These are phyloP conservation scores for Pleurotus pulmonarius DNA, from an alignment of 768 basidiomycete genomes.

Conservation along the genomic window DNA sequence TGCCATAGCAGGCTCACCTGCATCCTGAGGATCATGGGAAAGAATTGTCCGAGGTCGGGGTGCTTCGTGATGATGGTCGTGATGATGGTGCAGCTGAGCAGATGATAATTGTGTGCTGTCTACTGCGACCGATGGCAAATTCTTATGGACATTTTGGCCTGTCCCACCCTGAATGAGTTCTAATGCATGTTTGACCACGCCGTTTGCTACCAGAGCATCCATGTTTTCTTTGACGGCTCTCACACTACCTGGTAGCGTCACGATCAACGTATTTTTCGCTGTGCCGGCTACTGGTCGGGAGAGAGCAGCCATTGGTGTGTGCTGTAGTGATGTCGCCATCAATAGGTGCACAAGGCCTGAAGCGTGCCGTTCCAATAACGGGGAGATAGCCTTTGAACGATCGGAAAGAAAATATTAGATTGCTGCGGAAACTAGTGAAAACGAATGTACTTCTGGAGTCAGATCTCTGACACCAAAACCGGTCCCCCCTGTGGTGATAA, in stretches of 20 bases:
- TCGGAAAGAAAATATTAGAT: background rate
- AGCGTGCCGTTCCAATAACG: conserved; percentile 62
- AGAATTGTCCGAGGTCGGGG: conserved; percentile 47
- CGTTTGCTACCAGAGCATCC: conserved; percentile 51
- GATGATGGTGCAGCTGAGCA: conserved; percentile 29
- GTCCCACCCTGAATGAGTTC: conserved; percentile 69
- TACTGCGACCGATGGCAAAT: conserved; percentile 30
- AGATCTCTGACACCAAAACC: conserved; percentile 79
- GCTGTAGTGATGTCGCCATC: conserved; percentile 60
- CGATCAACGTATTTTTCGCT: conserved; percentile 58
- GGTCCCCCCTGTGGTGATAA: conserved; percentile 85
- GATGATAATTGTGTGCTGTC: conserved; percentile 28
- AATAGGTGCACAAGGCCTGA: conserved; percentile 76
- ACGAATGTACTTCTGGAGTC: conserved; percentile 69
- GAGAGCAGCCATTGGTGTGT: conserved; percentile 79
- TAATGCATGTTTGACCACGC: conserved; percentile 66
- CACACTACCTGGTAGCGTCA: conserved; percentile 82
- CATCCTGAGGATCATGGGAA: conserved; percentile 66
- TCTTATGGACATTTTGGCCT: conserved; percentile 55
- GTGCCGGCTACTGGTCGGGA: conserved; percentile 83
- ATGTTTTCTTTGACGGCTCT: conserved; percentile 84
- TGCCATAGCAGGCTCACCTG: conserved; percentile 40
- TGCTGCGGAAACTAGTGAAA: background rate
- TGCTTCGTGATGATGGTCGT: conserved; percentile 34
- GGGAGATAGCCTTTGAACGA: conserved; percentile 46